Conservation (phyloP, 1,139 yeast species). For the Zygotorulaspora mrakii region DNA sequence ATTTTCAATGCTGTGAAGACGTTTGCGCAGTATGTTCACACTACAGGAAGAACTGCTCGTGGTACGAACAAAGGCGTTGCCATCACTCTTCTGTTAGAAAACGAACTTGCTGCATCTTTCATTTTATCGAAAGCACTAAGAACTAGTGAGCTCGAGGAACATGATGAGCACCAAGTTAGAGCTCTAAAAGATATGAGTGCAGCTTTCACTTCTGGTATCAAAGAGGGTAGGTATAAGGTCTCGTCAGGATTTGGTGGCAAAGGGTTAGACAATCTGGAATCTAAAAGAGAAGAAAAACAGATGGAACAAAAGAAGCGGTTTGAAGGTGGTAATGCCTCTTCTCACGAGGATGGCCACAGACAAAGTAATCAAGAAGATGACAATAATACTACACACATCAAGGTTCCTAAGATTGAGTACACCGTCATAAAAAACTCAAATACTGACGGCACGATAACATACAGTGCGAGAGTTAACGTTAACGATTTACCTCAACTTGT, state of each 20-base stretch:
- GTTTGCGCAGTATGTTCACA: constrained; percentile 92
- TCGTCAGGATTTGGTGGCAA: constrained; percentile 88
- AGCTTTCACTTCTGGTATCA: constrained; percentile 57
- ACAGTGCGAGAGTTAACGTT: constrained; percentile 67
- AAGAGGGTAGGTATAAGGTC: constrained; percentile 64
- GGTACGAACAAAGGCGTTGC: constrained; percentile 83
- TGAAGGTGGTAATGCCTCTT: constrained; percentile 31
- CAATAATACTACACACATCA: constrained; percentile 45
- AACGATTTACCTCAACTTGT: constrained; percentile 86
- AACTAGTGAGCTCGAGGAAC: constrained; percentile 43
- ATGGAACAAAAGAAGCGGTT: constrained; percentile 47
- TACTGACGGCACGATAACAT: constrained; percentile 58
- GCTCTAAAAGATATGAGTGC: constrained; percentile 50
- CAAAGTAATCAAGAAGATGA: constrained; percentile 20
- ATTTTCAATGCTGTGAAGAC: constrained; percentile 90
- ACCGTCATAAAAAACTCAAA: constrained; percentile 25
- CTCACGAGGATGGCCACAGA: constrained; percentile 30
- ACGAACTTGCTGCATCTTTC: constrained; percentile 68
- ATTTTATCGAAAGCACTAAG: constrained; percentile 62
- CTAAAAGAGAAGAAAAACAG: constrained; percentile 56
- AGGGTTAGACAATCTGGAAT: constrained; percentile 80
- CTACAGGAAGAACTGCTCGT: constrained; percentile 96
- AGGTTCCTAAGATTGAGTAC: constrained; percentile 51
- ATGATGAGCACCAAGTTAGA: constrained; percentile 41
- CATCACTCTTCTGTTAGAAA: constrained; percentile 61